Percentiles rank a stretch among this genome's conserved stretches.
phyloP scores from a whole-genome alignment of 2,329 filamentous ascomycete genomes.

The Fusarium sp. region DNA sequence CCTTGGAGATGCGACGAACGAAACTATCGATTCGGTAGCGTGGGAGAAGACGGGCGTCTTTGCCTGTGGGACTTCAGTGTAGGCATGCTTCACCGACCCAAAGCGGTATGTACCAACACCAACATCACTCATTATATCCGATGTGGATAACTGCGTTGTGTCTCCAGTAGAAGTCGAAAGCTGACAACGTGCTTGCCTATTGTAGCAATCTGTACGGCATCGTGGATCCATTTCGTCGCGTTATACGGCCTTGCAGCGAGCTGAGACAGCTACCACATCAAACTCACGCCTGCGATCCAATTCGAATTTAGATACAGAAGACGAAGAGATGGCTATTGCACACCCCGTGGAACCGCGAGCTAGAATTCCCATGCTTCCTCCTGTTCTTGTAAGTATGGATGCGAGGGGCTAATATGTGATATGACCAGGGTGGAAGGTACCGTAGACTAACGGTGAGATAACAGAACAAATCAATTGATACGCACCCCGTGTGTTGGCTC shows the following conservation, averaged over 20 bases:
- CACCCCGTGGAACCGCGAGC: conserved; percentile 89
- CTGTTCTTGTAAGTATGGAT: conserved; percentile 78
- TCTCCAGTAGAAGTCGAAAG: conserved; percentile 6
- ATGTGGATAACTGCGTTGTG: not conserved
- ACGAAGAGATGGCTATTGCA: conserved; percentile 72
- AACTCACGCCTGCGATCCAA: conserved; percentile 75
- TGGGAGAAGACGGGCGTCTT: conserved; percentile 91
- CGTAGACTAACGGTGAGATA: conserved; percentile 33
- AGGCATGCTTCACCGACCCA: conserved; percentile 93
- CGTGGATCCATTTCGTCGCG: conserved; percentile 67
- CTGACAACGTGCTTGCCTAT: conserved; percentile 23
- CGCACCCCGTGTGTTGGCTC: conserved; percentile 89
- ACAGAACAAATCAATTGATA: conserved; percentile 84
- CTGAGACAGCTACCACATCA: conserved; percentile 73
- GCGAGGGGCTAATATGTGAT: not conserved
- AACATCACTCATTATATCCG: not conserved
- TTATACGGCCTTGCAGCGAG: conserved; percentile 63
- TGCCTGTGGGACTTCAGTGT: conserved; percentile 98
- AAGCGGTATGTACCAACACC: conserved; percentile 71
- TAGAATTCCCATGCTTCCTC: conserved; percentile 86
- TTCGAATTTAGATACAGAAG: conserved; percentile 71
- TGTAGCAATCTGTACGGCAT: conserved; percentile 54
- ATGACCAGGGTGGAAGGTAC: conserved; percentile 3
- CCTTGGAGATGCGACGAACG: conserved; percentile 96
- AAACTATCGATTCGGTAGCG: conserved; percentile 95